Conservation (phyloP, 164 flowering plant species). For the Chimonanthus salicifolius region DNA sequence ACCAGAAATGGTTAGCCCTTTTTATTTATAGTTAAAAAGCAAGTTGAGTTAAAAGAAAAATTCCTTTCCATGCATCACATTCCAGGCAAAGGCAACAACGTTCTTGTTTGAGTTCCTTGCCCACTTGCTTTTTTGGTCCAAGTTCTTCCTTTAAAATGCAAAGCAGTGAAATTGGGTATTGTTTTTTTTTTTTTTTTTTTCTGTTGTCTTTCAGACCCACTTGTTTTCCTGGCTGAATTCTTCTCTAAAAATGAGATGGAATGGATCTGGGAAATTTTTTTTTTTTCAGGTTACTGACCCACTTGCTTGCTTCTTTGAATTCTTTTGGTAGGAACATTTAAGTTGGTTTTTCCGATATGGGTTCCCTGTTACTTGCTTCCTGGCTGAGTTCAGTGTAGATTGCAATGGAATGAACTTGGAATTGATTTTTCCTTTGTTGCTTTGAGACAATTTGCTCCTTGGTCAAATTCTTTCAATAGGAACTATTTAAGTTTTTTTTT, state of each 20-base stretch:
- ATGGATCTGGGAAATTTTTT: background rate
- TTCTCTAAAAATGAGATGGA: background rate
- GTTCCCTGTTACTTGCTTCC: background rate
- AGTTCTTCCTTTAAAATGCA: background rate
- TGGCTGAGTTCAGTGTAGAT: too few relatives aligned
- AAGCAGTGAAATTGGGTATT: background rate
- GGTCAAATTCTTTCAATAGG: background rate
- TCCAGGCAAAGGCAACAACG: too few relatives aligned
- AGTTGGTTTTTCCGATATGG: background rate
- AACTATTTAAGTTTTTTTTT: too few relatives aligned
- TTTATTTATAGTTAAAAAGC: too few relatives aligned
- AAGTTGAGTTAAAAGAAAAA: too few relatives aligned
- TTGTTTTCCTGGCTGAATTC: background rate
- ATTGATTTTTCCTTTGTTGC: background rate
- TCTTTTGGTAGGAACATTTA: background rate
- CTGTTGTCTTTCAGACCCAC: background rate
- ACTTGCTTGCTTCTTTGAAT: background rate
- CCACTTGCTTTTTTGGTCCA: background rate
- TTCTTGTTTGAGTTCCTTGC: background rate
- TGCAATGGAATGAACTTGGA: background rate
- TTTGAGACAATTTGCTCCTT: background rate
- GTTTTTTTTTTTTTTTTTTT: background rate
- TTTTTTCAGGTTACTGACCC: background rate
- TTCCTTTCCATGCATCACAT: too few relatives aligned
- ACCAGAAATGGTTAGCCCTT: too few relatives aligned